These are phyloP conservation scores for Ogataea pignaliae DNA, from an alignment of 805 yeast genomes.

Conservation along the genomic window DNA sequence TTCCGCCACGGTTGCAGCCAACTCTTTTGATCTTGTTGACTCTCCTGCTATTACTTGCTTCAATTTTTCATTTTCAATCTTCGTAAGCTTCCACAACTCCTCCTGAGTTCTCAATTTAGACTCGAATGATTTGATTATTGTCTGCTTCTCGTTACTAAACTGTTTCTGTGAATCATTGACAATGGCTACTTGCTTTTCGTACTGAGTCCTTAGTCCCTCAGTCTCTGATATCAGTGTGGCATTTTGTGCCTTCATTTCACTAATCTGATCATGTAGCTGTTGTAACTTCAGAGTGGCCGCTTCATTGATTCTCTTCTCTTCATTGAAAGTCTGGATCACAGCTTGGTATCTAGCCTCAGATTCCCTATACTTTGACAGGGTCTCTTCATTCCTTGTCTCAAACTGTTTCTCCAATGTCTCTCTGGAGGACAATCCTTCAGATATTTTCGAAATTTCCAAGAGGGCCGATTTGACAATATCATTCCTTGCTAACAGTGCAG, in stretches of 20 bases:
- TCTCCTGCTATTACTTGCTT: constrained; percentile 3
- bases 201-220: no score
- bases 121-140: constrained; percentile 26
- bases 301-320: neutral
- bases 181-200: no score
- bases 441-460: neutral
- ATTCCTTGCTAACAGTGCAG: neutral
- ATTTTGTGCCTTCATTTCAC: neutral
- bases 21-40: neutral
- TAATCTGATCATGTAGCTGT: neutral
- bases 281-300: neutral
- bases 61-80: constrained; percentile 25
- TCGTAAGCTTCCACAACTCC: constrained; percentile 28
- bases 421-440: neutral
- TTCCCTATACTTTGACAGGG: neutral
- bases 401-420: neutral
- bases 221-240: no score
- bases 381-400: neutral
- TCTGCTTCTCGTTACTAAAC: constrained; percentile 7
- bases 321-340: neutral
- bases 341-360: neutral
- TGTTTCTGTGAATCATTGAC: no score
- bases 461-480: neutral
- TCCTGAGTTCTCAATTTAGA: constrained; percentile 33
- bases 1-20: neutral